Conservation (phyloP, 495 filamentous ascomycete genomes). For the Talaromyces proteolyticus region DNA sequence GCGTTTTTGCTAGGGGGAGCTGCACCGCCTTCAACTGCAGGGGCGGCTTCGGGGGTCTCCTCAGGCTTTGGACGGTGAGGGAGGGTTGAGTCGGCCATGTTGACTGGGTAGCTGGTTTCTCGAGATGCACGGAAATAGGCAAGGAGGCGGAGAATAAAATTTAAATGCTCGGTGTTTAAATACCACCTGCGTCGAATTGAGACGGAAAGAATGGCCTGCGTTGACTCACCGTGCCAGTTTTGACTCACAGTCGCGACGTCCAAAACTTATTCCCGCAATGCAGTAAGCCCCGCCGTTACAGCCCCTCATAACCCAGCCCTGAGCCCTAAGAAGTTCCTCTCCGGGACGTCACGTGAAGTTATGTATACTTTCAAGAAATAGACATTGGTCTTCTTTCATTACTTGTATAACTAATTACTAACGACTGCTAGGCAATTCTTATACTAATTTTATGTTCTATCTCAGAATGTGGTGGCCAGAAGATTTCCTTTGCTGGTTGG, state of each 20-base stretch:
- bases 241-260: constrained; percentile 1
- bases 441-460: too few species aligned
- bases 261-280: not conserved
- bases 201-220: too few species aligned
- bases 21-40: constrained; percentile 25
- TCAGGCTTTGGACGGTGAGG: constrained; percentile 44
- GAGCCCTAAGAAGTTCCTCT: constrained; percentile 35
- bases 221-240: not conserved
- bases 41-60: constrained; percentile 22
- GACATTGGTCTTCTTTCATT: too few species aligned
- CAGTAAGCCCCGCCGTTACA: not conserved
- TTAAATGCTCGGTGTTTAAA: not conserved
- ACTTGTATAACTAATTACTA: too few species aligned
- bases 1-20: constrained; percentile 56
- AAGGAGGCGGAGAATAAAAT: not conserved
- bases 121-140: not conserved
- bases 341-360: constrained; percentile 17
- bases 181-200: not conserved
- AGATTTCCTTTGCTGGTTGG: too few species aligned
- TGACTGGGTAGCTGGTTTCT: not conserved
- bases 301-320: constrained; percentile 22
- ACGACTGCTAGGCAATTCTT: too few species aligned
- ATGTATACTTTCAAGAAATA: not conserved
- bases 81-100: constrained; percentile 42
- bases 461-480: too few species aligned